phyloP scores from a whole-genome alignment of 306 rosid species.

The Aeschynomene evenia region DNA sequence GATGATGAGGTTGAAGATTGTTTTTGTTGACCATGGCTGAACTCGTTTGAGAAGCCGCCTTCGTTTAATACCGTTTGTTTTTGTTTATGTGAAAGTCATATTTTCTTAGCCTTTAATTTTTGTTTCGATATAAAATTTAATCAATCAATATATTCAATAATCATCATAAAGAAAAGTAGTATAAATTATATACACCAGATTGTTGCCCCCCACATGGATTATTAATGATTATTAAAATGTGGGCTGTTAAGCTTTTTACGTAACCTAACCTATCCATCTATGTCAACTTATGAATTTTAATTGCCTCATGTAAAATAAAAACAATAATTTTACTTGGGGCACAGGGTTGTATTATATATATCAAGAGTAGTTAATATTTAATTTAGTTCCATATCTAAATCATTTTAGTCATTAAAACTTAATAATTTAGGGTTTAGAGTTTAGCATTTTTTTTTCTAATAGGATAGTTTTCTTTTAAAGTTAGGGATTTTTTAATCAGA shows the following conservation, averaged over 20 bases:
- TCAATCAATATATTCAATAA: no score
- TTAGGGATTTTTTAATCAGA: no score
- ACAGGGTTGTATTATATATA: neutral
- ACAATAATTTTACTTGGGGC: no score
- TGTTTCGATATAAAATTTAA: no score
- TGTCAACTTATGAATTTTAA: neutral
- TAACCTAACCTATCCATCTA: neutral
- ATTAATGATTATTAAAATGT: constrained; percentile 8
- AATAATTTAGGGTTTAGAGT: no score
- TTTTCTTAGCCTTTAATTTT: neutral
- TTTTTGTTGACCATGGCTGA: constrained; percentile 38
- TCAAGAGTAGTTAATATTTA: no score
- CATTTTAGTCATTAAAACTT: no score
- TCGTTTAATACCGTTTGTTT: constrained; percentile 34
- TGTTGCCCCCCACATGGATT: constrained; percentile 27
- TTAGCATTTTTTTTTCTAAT: no score
- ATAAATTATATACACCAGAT: neutral
- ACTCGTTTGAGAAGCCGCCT: constrained; percentile 39
- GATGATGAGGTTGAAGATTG: neutral
- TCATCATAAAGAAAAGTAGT: neutral
- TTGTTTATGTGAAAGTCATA: constrained; percentile 16
- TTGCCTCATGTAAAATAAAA: no score
- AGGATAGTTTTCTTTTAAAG: no score
- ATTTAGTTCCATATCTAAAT: no score
- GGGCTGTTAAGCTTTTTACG: constrained; percentile 32